A percentile compares a stretch with the other conserved stretches of the same genome.
phyloP scores from a whole-genome alignment of 495 filamentous ascomycete species.

The Geoglossum glabrum region DNA sequence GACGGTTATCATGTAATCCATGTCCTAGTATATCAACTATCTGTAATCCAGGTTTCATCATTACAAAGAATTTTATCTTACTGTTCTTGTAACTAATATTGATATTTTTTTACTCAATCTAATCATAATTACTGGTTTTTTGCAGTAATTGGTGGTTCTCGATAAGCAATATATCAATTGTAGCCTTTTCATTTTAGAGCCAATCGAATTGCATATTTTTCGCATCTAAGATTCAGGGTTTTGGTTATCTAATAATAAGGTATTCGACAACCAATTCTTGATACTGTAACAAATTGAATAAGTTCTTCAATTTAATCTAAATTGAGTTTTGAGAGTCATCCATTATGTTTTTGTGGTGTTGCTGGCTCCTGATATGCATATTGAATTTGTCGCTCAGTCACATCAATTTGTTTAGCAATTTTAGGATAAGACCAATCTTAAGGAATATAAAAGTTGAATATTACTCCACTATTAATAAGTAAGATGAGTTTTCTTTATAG shows the following conservation, averaged over 20 bases:
- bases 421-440: neutral
- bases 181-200: neutral
- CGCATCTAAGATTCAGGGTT: neutral
- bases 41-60: slow-evolving; percentile 10
- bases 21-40: neutral
- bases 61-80: slow-evolving; percentile 5
- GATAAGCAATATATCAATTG: neutral
- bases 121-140: neutral
- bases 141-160: neutral
- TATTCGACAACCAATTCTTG: neutral
- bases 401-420: neutral
- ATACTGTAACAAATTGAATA: neutral
- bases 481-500: too few relatives aligned
- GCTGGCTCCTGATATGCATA: neutral
- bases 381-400: neutral
- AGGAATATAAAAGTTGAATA: neutral
- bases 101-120: neutral
- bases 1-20: slow-evolving; percentile 10
- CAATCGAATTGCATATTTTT: neutral
- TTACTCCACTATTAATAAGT: neutral
- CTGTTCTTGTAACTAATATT: neutral
- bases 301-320: neutral
- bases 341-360: neutral
- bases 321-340: neutral
- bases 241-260: neutral